Percentiles rank a stretch among this genome's conserved stretches.
Evolutionary conservation across 495 filamentous ascomycete species (phyloP).

Genomic region (Penicilliopsis zonata): DNA sequence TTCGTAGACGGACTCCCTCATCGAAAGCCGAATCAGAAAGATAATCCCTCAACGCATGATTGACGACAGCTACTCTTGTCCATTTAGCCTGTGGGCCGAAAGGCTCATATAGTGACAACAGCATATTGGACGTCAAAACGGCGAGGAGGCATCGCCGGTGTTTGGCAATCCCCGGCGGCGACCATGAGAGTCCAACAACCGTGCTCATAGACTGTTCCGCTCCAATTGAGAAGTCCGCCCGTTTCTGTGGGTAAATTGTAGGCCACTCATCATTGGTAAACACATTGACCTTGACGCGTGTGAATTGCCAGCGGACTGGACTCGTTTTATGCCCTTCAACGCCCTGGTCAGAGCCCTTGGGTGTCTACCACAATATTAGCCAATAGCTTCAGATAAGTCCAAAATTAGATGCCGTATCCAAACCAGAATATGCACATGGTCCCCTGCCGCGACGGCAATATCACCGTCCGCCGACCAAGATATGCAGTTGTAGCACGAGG

Average conservation of each 20-base stretch:
- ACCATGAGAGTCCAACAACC: slow-evolving; percentile 46
- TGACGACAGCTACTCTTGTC: slow-evolving; percentile 32
- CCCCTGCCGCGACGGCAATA: slow-evolving; percentile 46
- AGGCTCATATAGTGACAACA: slow-evolving; percentile 36
- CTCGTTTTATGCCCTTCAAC: slow-evolving; percentile 3
- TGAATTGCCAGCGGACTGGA: slow-evolving; percentile 20
- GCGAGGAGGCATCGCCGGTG: slow-evolving; percentile 46
- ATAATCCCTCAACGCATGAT: slow-evolving; percentile 18
- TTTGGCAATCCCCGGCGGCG: slow-evolving; percentile 44
- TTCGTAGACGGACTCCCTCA: slow-evolving; percentile 9
- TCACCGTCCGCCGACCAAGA: slow-evolving; percentile 53
- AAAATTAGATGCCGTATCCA: no score
- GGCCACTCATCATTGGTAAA: slow-evolving; percentile 46
- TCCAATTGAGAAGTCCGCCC: slow-evolving; percentile 44
- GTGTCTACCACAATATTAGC: slow-evolving; percentile 2
- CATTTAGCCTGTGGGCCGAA: slow-evolving; percentile 25
- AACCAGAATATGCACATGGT: slow-evolving; percentile 45
- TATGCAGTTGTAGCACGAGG: slow-evolving; percentile 38
- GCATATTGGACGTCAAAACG: slow-evolving; percentile 46
- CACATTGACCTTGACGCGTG: slow-evolving; percentile 34
- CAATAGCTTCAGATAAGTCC: neutral
- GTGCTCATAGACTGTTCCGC: slow-evolving; percentile 48
- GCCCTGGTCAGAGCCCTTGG: slow-evolving; percentile 1
- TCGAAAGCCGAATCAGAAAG: slow-evolving; percentile 8
- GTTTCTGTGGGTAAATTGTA: slow-evolving; percentile 27